Evolutionary conservation across 306 rosid genomes (phyloP), one percentile per base, ranked within the genome.

Genomic region (Prunus campanulata): DNA sequence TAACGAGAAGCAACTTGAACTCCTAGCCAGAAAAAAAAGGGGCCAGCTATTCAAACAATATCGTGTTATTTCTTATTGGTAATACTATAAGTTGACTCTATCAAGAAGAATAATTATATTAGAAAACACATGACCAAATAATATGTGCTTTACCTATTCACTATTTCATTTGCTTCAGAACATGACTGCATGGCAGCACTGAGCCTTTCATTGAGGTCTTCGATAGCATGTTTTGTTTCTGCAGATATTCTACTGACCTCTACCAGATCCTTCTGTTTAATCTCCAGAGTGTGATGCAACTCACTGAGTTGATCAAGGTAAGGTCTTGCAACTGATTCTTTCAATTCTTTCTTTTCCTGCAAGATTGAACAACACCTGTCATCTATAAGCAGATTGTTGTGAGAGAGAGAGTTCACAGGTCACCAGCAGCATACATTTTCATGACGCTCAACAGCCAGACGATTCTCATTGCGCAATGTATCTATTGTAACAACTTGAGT

Each of bases 161-260:
- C 87, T 79, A 95, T 80, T 80, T 85, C 93, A 83, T 95, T 89
- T 74, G 97, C 93, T 88, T 95, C 99, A 60, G 85, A 78, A 76
- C 92, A 89, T 61, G 99, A 95, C 85, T 92, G 97, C 73, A 80
- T 68, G 68, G 96, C 88, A 81, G 97, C 91, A 85, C 78, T 81
- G 50, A 95, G 93, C 82, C 96, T 89, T 86, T 85, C 92, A 78
- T 87, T 87, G 57, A 92, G 88, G 80, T 95, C 96, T 91, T 91
- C 96, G 32, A 92, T 57, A 32, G 84, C 80, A 87, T 87, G 96
- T 66, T 88, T 92, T 79, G 87, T 93, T 73, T 89, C 99, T 12
- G 93, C 86, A 44, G 85, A 84, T 79, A 85, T 83, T 84, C 74
- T 89, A 82, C 77, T 79, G 64, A 87, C 75, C 67, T 88, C 96